Conservation (phyloP, 495 filamentous ascomycete genomes). For the Rusavskia elegans region DNA sequence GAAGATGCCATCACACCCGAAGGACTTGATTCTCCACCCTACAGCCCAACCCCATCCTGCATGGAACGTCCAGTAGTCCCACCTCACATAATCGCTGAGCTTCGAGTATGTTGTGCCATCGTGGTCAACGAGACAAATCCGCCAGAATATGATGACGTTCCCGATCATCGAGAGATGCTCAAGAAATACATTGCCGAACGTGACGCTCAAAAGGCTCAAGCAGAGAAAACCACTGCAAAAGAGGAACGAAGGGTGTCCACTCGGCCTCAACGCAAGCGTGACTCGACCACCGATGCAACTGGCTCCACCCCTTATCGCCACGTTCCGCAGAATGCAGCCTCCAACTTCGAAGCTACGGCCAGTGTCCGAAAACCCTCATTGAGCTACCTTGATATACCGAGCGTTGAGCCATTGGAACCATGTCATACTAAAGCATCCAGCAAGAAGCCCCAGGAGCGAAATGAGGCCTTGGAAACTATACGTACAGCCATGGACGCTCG, state of each 20-base stretch:
- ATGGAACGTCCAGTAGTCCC: conserved; percentile 11
- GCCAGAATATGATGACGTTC: conserved; percentile 10
- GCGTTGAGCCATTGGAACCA: conserved; percentile 4
- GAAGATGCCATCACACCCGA: conserved; percentile 4
- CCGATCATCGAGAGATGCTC: conserved; percentile 10
- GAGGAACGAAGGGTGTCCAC: background rate
- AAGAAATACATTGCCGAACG: conserved; percentile 9
- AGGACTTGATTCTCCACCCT: conserved; percentile 14
- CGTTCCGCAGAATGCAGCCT: conserved; percentile 5
- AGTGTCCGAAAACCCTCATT: conserved; percentile 5
- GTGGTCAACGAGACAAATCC: conserved; percentile 13
- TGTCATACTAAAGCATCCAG: conserved; percentile 1
- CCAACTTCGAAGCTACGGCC: conserved; percentile 3
- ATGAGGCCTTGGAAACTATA: conserved; percentile 5
- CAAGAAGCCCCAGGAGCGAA: background rate
- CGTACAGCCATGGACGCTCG: conserved; percentile 4
- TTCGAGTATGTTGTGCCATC: conserved; percentile 12
- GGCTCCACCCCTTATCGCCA: conserved; percentile 2
- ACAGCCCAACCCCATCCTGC: conserved; percentile 13
- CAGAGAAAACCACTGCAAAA: background rate
- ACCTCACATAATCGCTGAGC: conserved; percentile 5
- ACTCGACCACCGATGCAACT: conserved; percentile 3
- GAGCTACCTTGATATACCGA: background rate
- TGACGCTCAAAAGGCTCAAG: conserved; percentile 5
- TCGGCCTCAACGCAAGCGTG: background rate